Base-by-base conservation (phyloP, 2,329 filamentous ascomycete species). In the Cucurbitaria berberidis region DNA sequence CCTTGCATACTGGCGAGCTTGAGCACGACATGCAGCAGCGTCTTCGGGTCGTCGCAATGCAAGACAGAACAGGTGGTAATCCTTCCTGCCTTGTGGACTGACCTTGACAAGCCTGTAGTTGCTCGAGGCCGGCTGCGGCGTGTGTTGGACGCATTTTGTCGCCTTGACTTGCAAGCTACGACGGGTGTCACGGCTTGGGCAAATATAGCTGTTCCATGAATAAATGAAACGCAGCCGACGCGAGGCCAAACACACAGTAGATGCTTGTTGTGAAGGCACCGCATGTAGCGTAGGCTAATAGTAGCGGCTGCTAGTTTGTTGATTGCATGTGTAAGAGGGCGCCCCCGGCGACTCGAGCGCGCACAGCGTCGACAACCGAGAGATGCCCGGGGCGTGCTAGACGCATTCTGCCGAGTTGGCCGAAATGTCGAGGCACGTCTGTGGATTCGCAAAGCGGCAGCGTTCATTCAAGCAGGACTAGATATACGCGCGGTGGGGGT, bases 331-430 rank as follows among this genome's bases (percentile, higher is more conserved):
- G 59, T 65, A 63, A 66, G 53, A 64, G n/a, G n/a, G 61, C 21
- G 53, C 63, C 56, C 53, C 48, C 48, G 48, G 49, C n/a, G n/a
- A n/a, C n/a, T n/a, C n/a, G n/a, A n/a, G n/a, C n/a, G n/a, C n/a
- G n/a, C n/a, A n/a, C 63, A 64, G 51, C 59, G 68, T 46, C 54
- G 67, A 60, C 57, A 66, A 57, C 68, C 67, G 68, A 71, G 52
- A 30, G 44, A 47, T 47, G 51, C 60, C 66, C 62, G 63, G 56
- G 50, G 50, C 8, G 40, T 36, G 53, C 45, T 34, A 38, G 54
- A 59, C 60, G 67, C 62, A 69, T 62, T 58, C 57, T 63, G 69
- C 69, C 66, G 68, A 69, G 45, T 47, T 60, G 58, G 35, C 68
- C 66, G 65, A 59, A 45, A 53, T 50, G 29, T 42, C 29, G 18